phyloP scores from a whole-genome alignment of 2,329 filamentous ascomycete genomes.

The Ceratocystis lukuohia region DNA sequence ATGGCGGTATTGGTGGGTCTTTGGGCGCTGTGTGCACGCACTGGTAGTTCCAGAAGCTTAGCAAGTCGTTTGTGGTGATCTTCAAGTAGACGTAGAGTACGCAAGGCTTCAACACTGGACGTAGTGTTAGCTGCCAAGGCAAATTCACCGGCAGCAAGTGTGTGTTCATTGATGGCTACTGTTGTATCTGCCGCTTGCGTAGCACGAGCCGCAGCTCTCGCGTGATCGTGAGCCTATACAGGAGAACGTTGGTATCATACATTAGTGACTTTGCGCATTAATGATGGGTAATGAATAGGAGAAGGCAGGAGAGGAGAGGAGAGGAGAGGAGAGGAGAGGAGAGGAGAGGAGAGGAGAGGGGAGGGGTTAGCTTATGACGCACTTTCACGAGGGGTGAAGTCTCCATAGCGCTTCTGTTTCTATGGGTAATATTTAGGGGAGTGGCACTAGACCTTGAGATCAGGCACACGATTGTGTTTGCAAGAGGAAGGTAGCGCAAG shows the following conservation, averaged over 20 bases:
- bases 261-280: neutral
- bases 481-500: neutral
- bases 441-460: too few relatives aligned
- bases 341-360: neutral
- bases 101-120: constrained; percentile 55
- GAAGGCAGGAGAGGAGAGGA: neutral
- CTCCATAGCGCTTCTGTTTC: constrained; percentile 41
- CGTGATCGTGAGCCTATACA: constrained; percentile 70
- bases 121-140: constrained; percentile 66
- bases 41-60: constrained; percentile 62
- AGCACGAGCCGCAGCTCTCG: constrained; percentile 66
- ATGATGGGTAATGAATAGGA: neutral
- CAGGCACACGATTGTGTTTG: neutral
- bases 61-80: constrained; percentile 76
- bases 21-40: constrained; percentile 44
- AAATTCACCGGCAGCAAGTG: constrained; percentile 78
- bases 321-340: neutral
- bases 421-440: neutral
- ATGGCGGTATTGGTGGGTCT: constrained; percentile 27
- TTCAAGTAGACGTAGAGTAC: constrained; percentile 74
- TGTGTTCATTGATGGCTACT: constrained; percentile 76
- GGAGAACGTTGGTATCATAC: neutral
- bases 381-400: constrained; percentile 54
- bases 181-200: constrained; percentile 61
- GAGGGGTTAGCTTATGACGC: constrained; percentile 21